These are phyloP conservation scores for Umbelopsis vinacea DNA, from an alignment of 192 early-diverging fungal species.

Conservation along the genomic window DNA sequence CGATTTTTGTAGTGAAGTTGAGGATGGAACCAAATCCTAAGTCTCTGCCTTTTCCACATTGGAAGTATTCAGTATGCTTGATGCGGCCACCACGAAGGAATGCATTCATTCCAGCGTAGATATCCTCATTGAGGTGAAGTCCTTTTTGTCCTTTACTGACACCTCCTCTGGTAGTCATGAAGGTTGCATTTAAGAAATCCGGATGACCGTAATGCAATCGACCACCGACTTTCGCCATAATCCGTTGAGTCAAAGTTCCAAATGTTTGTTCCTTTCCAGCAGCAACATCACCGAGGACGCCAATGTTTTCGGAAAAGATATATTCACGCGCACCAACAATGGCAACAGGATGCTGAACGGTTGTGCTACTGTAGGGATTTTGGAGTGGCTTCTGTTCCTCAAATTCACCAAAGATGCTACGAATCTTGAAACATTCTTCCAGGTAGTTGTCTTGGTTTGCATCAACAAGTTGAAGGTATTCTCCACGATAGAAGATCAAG, in stretches of 20 bases:
- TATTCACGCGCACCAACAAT: conserved; percentile 76
- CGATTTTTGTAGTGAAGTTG: conserved; percentile 79
- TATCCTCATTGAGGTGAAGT: conserved; percentile 81
- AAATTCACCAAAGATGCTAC: conserved; percentile 76
- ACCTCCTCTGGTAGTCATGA: conserved; percentile 75
- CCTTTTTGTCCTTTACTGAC: conserved; percentile 80
- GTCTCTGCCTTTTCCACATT: conserved; percentile 81
- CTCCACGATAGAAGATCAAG: conserved; percentile 73
- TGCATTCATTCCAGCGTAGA: conserved; percentile 80
- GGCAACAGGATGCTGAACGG: conserved; percentile 60
- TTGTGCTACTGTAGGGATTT: conserved; percentile 40
- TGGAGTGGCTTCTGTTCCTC: conserved; percentile 57
- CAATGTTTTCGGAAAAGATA: conserved; percentile 75
- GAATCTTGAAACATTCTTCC: conserved; percentile 77
- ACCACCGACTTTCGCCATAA: conserved; percentile 72
- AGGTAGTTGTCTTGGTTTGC: conserved; percentile 84
- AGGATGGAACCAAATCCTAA: conserved; percentile 76
- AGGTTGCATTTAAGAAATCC: conserved; percentile 75
- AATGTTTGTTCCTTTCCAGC: conserved; percentile 80
- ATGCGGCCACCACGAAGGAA: conserved; percentile 71
- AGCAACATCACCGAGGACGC: conserved; percentile 72
- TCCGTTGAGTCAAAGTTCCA: conserved; percentile 74
- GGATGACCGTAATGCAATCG: conserved; percentile 78
- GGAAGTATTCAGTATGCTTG: conserved; percentile 80
- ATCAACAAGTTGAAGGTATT: conserved; percentile 77